Evolutionary conservation across 768 basidiomycete species (phyloP), one percentile per base, ranked within the genome.

Genomic region (Paxillus rubicundulus): DNA sequence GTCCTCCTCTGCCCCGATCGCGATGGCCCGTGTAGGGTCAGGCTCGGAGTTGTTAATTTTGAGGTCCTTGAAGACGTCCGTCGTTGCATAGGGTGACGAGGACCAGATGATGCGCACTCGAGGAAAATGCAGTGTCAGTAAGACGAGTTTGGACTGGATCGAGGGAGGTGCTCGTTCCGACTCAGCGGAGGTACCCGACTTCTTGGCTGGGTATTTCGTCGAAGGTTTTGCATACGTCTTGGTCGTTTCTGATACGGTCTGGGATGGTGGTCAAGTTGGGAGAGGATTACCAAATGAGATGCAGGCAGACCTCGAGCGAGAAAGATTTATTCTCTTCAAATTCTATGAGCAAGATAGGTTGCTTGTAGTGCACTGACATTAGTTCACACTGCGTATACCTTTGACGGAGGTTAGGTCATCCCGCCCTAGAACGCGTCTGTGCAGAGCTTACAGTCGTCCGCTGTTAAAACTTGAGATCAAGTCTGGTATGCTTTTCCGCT

Each of bases 301-400:
- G n/a, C 16, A 17, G 13, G 65, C 77, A 48, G 54, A 90, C 94
- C 71, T 94, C 89, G 10, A 98, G 77, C 0, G 89, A 88, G 68
- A 98, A 97, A 0, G 92, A 85, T 61, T 96, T 98, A 68, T 97
- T 89, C 72, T 98, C 93, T 65, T 98, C 96, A 56, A 98, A 98
- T 66, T 99, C 95, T 61, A 98, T 97, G 9, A 98, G 76, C 14
- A 99, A 75, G 47, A 99, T 78, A 0, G 96, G 95, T 17, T 88
- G 84, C 70, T 93, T 97, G 74, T 99, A 98, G 66, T 98, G 89
- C 14, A 86, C 87, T 0, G 90, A 93, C 96, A 99, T 98, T 18
- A 92, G 67, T 70, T 98, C 96, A 72, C 96, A 98, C 64, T 99
- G 97, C 0, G 93, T 90, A 66, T 96, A 97, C 54, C 96, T 98